Base-by-base conservation (phyloP, 139 green algal species). In the Volvox africanus region DNA sequence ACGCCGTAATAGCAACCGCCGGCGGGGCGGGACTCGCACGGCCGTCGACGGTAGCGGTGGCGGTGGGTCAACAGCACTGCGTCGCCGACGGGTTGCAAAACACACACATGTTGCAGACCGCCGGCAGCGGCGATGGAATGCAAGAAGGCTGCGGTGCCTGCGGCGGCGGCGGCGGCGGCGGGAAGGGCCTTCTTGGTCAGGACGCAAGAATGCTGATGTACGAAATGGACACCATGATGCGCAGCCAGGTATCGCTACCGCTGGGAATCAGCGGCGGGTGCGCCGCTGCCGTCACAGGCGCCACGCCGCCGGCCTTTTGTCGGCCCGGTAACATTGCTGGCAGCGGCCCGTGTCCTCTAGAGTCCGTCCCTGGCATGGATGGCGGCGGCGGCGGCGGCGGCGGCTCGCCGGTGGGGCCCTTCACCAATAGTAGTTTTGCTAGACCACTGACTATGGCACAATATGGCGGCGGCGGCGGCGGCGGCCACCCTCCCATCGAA, bases 171-270 rank as follows among this genome's bases (percentile, higher is more conserved):
- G 22, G 36, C 1, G 78, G 36, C 36, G 37, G 78, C 35, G 78
- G 24, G 12, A 32, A 71, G 26, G 26, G 71, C 16, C 71, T 79
- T 18, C 2, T 37, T 32, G 24, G 20, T 14, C 18, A 21, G 50
- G 80, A 86, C 36, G 24, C 26, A 16, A 28, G 81, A 30, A 87
- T 87, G 61, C 30, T 36, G 22, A 22, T 71, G 75, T 81, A 61
- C 33, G 75, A 79, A n/a, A 79, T 79, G 71, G 71, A 79, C 71
- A 30, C 17, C 26, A 79, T 79, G 71, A 30, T 79, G 71, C 71
- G 71, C 71, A 79, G 14, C 11, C 67, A 75, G 22, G 71, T 18
- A 2, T 20, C 71, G 71, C 2, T 21, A 6, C 21, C 71, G 24
- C 65, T 16, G 65, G 65, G 65, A 2, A 28, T n/a, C 22, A 30